Conservation (phyloP, 306 rosid genomes). For the Lupinus albus region DNA sequence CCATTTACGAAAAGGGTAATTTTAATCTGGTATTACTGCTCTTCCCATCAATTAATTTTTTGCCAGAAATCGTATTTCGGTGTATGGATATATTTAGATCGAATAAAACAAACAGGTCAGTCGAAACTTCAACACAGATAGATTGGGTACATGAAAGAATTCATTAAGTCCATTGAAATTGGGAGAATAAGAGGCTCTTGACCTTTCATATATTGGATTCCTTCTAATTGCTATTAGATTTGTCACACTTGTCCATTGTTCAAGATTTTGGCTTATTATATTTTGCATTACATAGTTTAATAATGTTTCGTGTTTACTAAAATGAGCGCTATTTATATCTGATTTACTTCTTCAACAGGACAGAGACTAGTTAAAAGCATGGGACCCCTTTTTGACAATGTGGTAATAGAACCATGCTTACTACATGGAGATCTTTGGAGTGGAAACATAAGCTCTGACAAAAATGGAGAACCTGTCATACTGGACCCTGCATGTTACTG, state of each 20-base stretch:
- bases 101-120: background rate
- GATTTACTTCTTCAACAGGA: slow-evolving; percentile 52
- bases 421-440: slow-evolving; percentile 97
- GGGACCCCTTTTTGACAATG: slow-evolving; percentile 63
- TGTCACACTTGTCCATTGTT: slow-evolving; percentile 22
- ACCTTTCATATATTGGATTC: background rate
- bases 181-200: background rate
- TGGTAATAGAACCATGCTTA: slow-evolving; percentile 81
- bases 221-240: background rate
- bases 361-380: slow-evolving; percentile 76
- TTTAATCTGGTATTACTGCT: slow-evolving; percentile 8
- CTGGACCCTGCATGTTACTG: slow-evolving; percentile 96
- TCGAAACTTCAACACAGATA: slow-evolving; percentile 5
- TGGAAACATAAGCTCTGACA: slow-evolving; percentile 85
- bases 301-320: background rate
- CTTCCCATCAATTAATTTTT: slow-evolving; percentile 15
- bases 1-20: slow-evolving; percentile 79
- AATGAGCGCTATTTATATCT: slow-evolving; percentile 7
- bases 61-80: background rate
- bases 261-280: slow-evolving; percentile 1
- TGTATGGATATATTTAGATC: background rate
- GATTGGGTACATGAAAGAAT: background rate
- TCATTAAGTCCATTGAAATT: background rate
- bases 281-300: slow-evolving; percentile 20
- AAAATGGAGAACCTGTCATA: slow-evolving; percentile 85